Evolutionary conservation across 495 filamentous ascomycete genomes (phyloP).

Genomic region (Aspergillus bertholletiae): DNA sequence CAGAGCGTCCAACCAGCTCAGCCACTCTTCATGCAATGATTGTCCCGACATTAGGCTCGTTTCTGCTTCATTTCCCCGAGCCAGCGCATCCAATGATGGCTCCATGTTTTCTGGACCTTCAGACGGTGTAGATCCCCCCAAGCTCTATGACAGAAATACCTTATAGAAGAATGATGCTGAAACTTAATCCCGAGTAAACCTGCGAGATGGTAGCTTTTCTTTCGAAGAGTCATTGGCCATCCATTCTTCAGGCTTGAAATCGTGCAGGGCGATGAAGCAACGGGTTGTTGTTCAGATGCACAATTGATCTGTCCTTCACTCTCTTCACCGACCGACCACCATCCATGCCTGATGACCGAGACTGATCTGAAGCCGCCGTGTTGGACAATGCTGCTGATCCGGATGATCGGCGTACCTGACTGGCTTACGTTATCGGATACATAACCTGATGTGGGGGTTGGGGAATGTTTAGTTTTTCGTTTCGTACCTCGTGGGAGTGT

Average conservation of each 20-base stretch:
- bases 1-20: conserved; percentile 7
- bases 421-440: not conserved
- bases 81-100: conserved; percentile 11
- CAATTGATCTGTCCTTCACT: not conserved
- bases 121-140: not conserved
- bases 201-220: not conserved
- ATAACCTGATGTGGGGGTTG: not conserved
- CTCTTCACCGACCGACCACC: not conserved
- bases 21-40: conserved; percentile 18
- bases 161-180: not conserved
- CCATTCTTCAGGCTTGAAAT: not conserved
- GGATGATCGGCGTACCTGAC: not conserved
- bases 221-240: not conserved
- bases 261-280: not conserved
- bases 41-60: conserved; percentile 17
- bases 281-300: not conserved
- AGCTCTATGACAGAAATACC: not conserved
- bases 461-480: not conserved
- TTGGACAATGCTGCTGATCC: not conserved
- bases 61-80: conserved; percentile 8
- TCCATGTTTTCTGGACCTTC: not conserved
- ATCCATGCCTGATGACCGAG: not conserved
- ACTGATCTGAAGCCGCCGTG: not conserved
- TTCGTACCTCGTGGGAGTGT: not conserved
- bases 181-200: not conserved